Base-by-base conservation (phyloP, 1,284 basidiomycete species). In the Athelia psychrophila region DNA sequence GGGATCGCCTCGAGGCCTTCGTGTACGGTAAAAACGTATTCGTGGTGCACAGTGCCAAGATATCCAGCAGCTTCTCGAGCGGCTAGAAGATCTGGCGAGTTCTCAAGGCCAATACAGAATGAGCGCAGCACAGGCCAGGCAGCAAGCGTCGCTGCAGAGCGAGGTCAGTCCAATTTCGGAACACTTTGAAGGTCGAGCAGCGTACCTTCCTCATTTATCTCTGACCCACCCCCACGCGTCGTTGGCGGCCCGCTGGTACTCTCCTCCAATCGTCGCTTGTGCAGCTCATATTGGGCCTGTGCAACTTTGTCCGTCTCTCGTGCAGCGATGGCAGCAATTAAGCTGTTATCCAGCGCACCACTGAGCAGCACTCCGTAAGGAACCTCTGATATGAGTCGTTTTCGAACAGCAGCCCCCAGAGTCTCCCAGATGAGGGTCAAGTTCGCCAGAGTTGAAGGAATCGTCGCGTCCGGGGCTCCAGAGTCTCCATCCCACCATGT, bases 121-220 rank as follows among this genome's bases (percentile, higher is more conserved):
- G 97, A 99, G 73, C 99, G 97, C 25, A 99, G 79, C 66, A 93
- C 91, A 1, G 97, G 96, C 97, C 97, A 99, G 22, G 93, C 80
- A 47, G 90, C 87, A 40, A 95, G 80, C 18, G 87, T 86, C 25
- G 81, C 86, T 78, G 51, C 20, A 48, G 25, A 56, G 51, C 50
- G 48, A 10, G 56, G 51, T 53, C 32, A 24, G 25, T 36, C 13
- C 6, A n/a, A 42, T 46, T 10, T 46, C 12, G 15, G 8, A 46
- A 6, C 44, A 20, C 8, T 6, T 8, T 24, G 8, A 24, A 23
- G 16, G 33, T 49, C n/a, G 40, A 40, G 32, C 42, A 24, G 64
- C 69, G 57, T 64, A 86, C 88, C 78, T 63, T 77, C 74, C 63
- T 88, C 83, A 44, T 65, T 69, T 24, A 79, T 66, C 19, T 76